Evolutionary conservation across 169 alveolate genomes (phyloP).

Genomic region (Eimeria zaria): DNA sequence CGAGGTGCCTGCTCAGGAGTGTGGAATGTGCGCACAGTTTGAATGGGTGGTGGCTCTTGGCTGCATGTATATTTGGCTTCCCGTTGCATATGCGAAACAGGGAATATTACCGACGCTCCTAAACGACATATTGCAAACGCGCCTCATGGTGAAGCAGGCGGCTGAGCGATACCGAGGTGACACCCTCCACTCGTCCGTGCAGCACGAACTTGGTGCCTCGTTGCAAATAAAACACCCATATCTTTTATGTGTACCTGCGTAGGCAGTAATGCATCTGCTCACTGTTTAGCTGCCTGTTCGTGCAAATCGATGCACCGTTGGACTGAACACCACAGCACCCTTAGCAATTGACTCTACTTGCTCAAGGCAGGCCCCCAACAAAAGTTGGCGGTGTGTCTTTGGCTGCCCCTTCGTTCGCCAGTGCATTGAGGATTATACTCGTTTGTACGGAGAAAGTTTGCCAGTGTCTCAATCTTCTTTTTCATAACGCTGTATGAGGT

Average conservation of each 20-base stretch:
- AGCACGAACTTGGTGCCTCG: not conserved
- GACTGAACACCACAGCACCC: not conserved
- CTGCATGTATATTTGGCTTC: not conserved
- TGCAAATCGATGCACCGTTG: not conserved
- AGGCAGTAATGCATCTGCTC: not conserved
- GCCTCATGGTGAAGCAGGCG: slow-evolving; percentile 88
- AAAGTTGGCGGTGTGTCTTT: not conserved
- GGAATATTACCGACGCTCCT: slow-evolving; percentile 96
- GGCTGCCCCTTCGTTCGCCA: not conserved
- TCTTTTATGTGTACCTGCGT: not conserved
- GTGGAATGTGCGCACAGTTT: not conserved
- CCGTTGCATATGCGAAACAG: slow-evolving; percentile 19
- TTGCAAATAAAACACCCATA: not conserved
- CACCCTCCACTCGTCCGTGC: not conserved
- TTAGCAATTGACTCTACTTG: not conserved
- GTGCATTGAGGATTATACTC: not conserved
- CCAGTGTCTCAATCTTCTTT: not conserved
- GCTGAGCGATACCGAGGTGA: slow-evolving; percentile 70
- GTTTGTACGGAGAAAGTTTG: not conserved
- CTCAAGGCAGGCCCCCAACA: not conserved
- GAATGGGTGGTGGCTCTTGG: not conserved
- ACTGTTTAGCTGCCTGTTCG: not conserved
- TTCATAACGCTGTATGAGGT: not conserved
- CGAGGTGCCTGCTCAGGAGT: not conserved
- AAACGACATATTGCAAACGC: slow-evolving; percentile 92